These are phyloP conservation scores for Suhomyces guaymorum DNA, from an alignment of 1,139 yeast genomes.

Conservation along the genomic window DNA sequence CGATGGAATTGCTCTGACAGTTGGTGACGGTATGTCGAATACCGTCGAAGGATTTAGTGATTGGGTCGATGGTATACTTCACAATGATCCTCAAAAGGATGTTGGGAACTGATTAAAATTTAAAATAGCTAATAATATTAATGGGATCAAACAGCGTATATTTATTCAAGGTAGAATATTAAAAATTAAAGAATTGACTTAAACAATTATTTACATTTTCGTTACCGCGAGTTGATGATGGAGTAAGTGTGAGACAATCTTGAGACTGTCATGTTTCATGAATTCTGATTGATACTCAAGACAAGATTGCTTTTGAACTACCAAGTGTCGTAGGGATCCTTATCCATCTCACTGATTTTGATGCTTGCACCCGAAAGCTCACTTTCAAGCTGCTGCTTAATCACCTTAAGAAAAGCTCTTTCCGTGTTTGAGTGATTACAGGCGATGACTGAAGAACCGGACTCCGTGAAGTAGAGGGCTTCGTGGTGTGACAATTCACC, in stretches of 20 bases:
- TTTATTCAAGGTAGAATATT: too few species aligned
- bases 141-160: too few species aligned
- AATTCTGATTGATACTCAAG: too few species aligned
- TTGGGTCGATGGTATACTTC: not conserved
- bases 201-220: too few species aligned
- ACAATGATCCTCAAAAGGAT: not conserved
- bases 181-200: too few species aligned
- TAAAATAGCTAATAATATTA: too few species aligned
- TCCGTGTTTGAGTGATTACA: conserved; percentile 94
- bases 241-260: too few species aligned
- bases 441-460: conserved; percentile 70
- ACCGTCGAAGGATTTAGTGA: conserved; percentile 6
- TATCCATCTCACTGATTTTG: conserved; percentile 51
- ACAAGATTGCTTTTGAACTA: too few species aligned
- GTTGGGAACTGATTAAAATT: too few species aligned
- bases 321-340: conserved; percentile 51
- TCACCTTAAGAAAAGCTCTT: conserved; percentile 65
- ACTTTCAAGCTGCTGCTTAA: conserved; percentile 50
- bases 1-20: conserved; percentile 20
- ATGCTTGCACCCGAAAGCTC: conserved; percentile 50
- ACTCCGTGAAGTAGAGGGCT: conserved; percentile 66
- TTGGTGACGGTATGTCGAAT: conserved; percentile 1
- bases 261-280: too few species aligned
- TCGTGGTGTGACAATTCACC: conserved; percentile 97
- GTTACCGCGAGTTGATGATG: too few species aligned